Conservation (phyloP, 768 basidiomycete species). For the Mycena chlorophos region DNA sequence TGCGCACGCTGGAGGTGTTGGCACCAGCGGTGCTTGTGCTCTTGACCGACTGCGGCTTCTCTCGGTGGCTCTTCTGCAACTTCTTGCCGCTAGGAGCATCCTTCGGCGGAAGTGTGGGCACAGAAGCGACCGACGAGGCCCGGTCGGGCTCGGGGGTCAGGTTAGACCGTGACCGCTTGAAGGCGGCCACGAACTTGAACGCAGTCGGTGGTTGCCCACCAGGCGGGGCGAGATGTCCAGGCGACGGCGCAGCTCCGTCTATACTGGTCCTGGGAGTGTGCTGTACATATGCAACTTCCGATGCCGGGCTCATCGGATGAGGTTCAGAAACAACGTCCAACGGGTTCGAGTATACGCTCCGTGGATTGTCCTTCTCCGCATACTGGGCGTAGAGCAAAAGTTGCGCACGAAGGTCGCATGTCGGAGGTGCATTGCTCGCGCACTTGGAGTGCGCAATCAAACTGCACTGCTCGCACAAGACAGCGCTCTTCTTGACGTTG, state of each 20-base stretch:
- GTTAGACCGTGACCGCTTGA: constrained; percentile 66
- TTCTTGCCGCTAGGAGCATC: constrained; percentile 24
- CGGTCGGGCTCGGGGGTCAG: constrained; percentile 45
- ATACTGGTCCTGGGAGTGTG: constrained; percentile 50
- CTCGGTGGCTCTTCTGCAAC: constrained; percentile 39
- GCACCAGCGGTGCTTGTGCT: constrained; percentile 60
- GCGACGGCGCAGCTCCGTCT: constrained; percentile 38
- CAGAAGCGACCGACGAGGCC: constrained; percentile 30
- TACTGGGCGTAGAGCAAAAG: constrained; percentile 78
- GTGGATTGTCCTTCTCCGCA: constrained; percentile 63
- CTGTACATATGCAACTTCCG: constrained; percentile 56
- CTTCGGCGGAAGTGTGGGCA: constrained; percentile 30
- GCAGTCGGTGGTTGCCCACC: constrained; percentile 52
- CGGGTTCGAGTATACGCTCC: constrained; percentile 54
- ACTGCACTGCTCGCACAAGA: constrained; percentile 87
- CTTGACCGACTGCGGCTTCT: constrained; percentile 57
- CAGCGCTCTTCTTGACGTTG: constrained; percentile 81
- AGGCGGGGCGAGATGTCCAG: constrained; percentile 25
- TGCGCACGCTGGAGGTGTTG: constrained; percentile 55
- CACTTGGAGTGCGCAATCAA: constrained; percentile 86
- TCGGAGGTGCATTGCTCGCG: constrained; percentile 68
- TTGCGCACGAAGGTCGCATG: constrained; percentile 80
- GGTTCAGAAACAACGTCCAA: constrained; percentile 44
- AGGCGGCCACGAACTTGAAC: constrained; percentile 64
- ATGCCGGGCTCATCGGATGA: constrained; percentile 48